A percentile compares a stretch with the other conserved stretches of the same genome.
phyloP scores from a whole-genome alignment of 140 eudicot species.

The Anethum foeniculum region DNA sequence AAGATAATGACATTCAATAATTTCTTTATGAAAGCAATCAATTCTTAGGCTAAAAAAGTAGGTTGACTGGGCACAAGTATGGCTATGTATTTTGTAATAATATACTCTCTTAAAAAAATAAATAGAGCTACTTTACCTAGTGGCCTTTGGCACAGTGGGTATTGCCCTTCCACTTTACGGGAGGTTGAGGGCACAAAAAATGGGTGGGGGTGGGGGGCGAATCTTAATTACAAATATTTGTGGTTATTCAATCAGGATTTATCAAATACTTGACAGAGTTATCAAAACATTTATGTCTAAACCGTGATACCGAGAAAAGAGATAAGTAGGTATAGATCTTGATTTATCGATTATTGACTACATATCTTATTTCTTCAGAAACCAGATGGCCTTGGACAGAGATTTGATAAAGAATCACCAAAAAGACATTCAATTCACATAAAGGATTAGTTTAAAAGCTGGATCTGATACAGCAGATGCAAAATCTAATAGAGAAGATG shows the following conservation, averaged over 20 bases:
- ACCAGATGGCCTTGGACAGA: neutral
- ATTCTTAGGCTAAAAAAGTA: neutral
- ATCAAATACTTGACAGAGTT: neutral
- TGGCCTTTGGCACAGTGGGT: neutral
- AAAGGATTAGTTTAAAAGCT: neutral
- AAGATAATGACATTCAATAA: neutral
- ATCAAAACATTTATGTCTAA: neutral
- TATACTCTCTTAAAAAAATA: neutral
- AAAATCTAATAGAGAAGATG: neutral
- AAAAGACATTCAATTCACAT: neutral
- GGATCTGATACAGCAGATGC: neutral
- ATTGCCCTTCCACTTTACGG: neutral
- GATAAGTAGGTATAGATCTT: neutral
- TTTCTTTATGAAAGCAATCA: neutral
- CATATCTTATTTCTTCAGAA: neutral
- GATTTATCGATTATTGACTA: neutral
- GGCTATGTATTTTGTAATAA: neutral
- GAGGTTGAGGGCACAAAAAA: neutral
- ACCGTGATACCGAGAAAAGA: neutral
- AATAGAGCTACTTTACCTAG: neutral
- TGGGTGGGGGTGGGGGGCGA: neutral
- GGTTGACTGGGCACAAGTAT: neutral
- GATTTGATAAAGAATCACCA: neutral
- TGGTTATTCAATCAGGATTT: neutral
- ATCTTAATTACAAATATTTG: neutral